Conservation (phyloP, 2,329 filamentous ascomycete genomes). For the Xylariaceae sp. region DNA sequence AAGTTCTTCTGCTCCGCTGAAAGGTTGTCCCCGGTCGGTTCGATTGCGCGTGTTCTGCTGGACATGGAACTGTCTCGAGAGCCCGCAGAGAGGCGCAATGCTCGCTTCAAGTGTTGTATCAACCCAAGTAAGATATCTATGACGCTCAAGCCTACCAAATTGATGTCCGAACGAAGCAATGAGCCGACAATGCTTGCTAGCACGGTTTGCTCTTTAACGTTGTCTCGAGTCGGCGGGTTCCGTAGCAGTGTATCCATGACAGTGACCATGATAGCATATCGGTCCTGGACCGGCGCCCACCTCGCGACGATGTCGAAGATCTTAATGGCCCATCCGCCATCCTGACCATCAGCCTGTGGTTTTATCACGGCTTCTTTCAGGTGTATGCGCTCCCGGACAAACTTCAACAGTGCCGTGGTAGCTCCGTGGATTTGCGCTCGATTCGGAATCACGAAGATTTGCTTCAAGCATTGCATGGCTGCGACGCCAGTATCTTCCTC, state of each 20-base stretch:
- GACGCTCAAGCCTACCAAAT: slow-evolving; percentile 89
- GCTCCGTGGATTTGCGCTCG: slow-evolving; percentile 74
- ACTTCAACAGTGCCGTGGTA: slow-evolving; percentile 67
- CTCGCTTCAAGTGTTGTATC: slow-evolving; percentile 72
- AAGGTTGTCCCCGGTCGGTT: slow-evolving; percentile 31
- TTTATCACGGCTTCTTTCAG: slow-evolving; percentile 51
- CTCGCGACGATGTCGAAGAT: slow-evolving; percentile 73
- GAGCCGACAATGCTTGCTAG: slow-evolving; percentile 75
- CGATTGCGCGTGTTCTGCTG: slow-evolving; percentile 25
- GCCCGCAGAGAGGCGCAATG: slow-evolving; percentile 60
- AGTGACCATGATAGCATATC: slow-evolving; percentile 82
- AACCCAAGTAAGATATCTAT: slow-evolving; percentile 90
- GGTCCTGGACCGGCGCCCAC: slow-evolving; percentile 91
- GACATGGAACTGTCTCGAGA: slow-evolving; percentile 21
- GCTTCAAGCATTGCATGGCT: slow-evolving; percentile 79
- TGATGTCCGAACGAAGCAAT: slow-evolving; percentile 79
- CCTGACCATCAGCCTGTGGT: slow-evolving; percentile 39
- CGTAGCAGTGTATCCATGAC: slow-evolving; percentile 70
- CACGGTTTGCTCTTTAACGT: slow-evolving; percentile 67
- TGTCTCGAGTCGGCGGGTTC: slow-evolving; percentile 63
- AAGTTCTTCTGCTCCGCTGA: slow-evolving; percentile 57
- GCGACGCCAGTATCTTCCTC: slow-evolving; percentile 83
- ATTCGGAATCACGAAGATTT: slow-evolving; percentile 78
- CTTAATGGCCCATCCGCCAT: slow-evolving; percentile 72
- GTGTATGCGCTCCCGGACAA: slow-evolving; percentile 58